These are phyloP conservation scores for Kluyveromyces sp. DNA, from an alignment of 1,139 yeast species.

Conservation along the genomic window DNA sequence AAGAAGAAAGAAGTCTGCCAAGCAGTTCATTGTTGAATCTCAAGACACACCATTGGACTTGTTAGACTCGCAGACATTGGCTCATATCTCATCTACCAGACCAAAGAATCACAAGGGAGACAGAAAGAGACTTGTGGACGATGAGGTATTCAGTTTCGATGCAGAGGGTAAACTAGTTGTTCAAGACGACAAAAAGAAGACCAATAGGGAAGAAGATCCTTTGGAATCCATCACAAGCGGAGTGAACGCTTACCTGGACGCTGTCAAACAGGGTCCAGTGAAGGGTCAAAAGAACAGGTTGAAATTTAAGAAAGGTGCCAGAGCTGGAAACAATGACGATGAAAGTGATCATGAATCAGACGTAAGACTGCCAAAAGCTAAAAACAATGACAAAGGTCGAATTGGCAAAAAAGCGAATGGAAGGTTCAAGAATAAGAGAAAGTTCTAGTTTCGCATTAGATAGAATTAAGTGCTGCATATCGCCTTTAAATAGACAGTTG, in stretches of 20 bases:
- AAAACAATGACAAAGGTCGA: conserved; percentile 18
- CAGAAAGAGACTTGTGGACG: conserved; percentile 39
- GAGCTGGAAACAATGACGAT: conserved; percentile 47
- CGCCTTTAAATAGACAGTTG: not conserved
- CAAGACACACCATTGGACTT: conserved; percentile 84
- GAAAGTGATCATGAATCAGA: conserved; percentile 45
- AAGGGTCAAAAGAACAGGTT: conserved; percentile 88
- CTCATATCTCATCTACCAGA: conserved; percentile 80
- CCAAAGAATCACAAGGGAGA: conserved; percentile 55
- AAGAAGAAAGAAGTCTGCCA: conserved; percentile 33
- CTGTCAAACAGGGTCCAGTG: conserved; percentile 85
- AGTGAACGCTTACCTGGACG: conserved; percentile 86
- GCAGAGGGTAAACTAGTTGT: conserved; percentile 51
- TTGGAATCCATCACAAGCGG: conserved; percentile 44
- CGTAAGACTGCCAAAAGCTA: conserved; percentile 16
- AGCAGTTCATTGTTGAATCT: conserved; percentile 68
- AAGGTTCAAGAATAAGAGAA: conserved; percentile 30
- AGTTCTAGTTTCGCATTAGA: conserved; percentile 17
- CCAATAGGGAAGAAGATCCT: conserved; percentile 45
- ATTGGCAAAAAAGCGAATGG: conserved; percentile 25
- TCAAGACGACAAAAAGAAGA: conserved; percentile 32
- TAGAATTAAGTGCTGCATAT: conserved; percentile 4
- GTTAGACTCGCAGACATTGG: conserved; percentile 74
- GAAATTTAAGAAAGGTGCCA: conserved; percentile 67
- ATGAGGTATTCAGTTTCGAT: conserved; percentile 48